phyloP scores from a whole-genome alignment of 768 basidiomycete genomes.

The Suillus brevipes region DNA sequence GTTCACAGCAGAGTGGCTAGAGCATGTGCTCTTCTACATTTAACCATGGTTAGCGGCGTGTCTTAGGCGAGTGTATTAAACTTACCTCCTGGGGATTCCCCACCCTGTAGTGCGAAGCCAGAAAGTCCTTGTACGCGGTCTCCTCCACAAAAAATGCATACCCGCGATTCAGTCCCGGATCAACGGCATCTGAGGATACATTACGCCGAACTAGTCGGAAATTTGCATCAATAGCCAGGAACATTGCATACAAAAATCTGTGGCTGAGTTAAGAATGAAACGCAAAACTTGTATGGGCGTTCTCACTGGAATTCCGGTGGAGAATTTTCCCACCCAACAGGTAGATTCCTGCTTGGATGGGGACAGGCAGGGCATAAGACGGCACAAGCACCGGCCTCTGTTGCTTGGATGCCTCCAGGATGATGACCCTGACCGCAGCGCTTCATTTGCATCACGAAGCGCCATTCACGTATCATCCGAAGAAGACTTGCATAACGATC shows the following conservation, averaged over 20 bases:
- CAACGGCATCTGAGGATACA: constrained; percentile 23
- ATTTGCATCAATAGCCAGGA: constrained; percentile 34
- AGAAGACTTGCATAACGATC: not conserved
- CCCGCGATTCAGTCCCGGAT: constrained; percentile 30
- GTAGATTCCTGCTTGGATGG: constrained; percentile 10
- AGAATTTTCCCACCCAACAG: constrained; percentile 6
- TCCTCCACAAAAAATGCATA: constrained; percentile 30
- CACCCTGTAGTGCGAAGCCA: constrained; percentile 15
- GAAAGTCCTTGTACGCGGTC: constrained; percentile 15
- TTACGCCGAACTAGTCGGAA: constrained; percentile 30
- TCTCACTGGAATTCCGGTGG: not conserved
- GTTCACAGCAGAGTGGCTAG: not conserved
- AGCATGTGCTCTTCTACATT: constrained; percentile 3
- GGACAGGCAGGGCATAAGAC: constrained; percentile 11
- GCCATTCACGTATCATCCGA: not conserved
- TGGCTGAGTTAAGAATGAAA: not conserved
- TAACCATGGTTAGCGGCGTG: not conserved
- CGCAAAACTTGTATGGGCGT: not conserved
- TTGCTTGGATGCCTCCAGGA: not conserved
- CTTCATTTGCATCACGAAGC: not conserved
- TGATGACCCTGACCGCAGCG: not conserved
- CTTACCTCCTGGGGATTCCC: constrained; percentile 2
- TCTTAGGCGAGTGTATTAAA: not conserved
- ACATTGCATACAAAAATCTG: constrained; percentile 29
- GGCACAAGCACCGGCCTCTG: not conserved